Evolutionary conservation across 345 rosid species (phyloP).

Genomic region (Sonneratia caseolaris): DNA sequence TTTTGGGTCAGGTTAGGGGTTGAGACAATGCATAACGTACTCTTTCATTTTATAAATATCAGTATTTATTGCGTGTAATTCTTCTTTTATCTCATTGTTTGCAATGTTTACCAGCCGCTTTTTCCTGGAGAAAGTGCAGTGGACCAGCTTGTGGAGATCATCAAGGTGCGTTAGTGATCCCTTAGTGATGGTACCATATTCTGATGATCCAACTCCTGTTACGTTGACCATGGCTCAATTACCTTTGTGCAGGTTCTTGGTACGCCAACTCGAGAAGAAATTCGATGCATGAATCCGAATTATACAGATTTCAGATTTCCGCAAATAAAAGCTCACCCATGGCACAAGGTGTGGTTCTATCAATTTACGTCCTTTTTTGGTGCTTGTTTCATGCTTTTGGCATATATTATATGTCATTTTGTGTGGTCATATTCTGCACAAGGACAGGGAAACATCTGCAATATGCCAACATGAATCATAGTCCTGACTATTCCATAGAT

Average conservation of each 20-base stretch:
- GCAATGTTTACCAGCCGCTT: conserved; percentile 35
- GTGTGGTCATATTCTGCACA: too few relatives aligned
- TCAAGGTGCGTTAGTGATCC: conserved; percentile 34
- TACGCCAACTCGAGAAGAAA: conserved; percentile 85
- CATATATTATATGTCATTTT: too few relatives aligned
- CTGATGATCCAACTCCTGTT: conserved; percentile 1
- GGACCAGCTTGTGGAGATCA: conserved; percentile 83
- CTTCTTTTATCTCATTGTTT: not conserved
- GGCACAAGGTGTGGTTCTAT: conserved; percentile 61
- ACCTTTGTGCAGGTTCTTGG: conserved; percentile 58
- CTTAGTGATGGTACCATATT: not conserved
- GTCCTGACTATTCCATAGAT: too few relatives aligned
- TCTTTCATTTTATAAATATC: not conserved
- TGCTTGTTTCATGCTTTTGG: too few relatives aligned
- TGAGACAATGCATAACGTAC: not conserved
- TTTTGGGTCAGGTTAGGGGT: conserved; percentile 57
- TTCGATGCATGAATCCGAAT: conserved; percentile 85
- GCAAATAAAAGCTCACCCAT: conserved; percentile 73
- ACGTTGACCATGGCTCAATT: conserved; percentile 9
- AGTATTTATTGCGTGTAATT: not conserved
- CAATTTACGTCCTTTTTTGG: not conserved
- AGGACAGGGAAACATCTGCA: too few relatives aligned
- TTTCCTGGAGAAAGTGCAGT: conserved; percentile 82
- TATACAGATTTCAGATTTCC: conserved; percentile 81
- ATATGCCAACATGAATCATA: too few relatives aligned